These are phyloP conservation scores for Scutellaria baicalensis DNA, from an alignment of 257 asterid genomes.

Conservation along the genomic window DNA sequence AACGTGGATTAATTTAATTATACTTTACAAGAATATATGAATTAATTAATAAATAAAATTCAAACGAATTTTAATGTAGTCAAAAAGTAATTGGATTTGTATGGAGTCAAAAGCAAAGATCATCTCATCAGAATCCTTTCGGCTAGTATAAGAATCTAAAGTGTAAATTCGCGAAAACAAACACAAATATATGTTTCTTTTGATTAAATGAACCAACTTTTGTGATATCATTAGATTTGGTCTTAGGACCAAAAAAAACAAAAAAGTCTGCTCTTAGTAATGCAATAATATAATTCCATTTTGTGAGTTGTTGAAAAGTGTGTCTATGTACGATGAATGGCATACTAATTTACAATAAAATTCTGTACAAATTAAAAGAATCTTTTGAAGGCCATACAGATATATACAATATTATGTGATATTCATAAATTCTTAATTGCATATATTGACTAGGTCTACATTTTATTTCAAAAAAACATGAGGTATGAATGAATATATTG, in stretches of 20 bases:
- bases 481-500: no score
- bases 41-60: no score
- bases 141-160: slow-evolving; percentile 14
- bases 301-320: neutral
- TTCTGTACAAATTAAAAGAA: no score
- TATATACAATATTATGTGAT: no score
- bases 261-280: neutral
- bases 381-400: no score
- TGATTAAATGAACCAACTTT: slow-evolving; percentile 6
- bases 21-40: no score
- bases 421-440: no score
- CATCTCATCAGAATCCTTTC: slow-evolving; percentile 9
- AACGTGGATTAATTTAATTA: neutral
- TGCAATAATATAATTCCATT: neutral
- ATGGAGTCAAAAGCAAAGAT: slow-evolving; percentile 20
- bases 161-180: neutral
- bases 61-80: no score
- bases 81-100: neutral
- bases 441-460: no score
- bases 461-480: no score
- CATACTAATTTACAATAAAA: no score
- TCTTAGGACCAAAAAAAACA: neutral
- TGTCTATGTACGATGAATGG: no score
- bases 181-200: neutral
- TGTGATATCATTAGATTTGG: slow-evolving; percentile 7